Percentiles rank a stretch among this genome's conserved stretches.
phyloP scores from a whole-genome alignment of 139 green algal genomes.

The Closterium sp. region DNA sequence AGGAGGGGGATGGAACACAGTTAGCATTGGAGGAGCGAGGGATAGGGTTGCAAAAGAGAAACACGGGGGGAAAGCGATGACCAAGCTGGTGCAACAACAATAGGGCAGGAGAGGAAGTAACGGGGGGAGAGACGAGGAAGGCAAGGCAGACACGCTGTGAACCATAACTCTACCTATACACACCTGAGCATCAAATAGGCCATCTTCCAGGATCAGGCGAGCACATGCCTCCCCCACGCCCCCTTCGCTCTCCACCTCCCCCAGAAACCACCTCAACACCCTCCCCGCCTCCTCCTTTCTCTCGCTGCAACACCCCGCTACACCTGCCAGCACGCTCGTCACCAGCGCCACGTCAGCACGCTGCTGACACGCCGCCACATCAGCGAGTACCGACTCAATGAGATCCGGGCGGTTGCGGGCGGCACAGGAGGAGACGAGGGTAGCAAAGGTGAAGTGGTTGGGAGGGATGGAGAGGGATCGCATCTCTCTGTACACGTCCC shows the following conservation, averaged over 20 bases:
- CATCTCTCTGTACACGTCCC: not conserved
- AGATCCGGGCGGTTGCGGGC: not conserved
- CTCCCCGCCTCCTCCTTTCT: not conserved
- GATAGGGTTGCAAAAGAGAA: not conserved
- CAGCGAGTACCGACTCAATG: not conserved
- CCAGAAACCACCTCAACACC: not conserved
- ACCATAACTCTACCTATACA: not conserved
- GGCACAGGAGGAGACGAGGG: not conserved
- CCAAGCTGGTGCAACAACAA: no score
- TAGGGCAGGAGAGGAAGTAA: no score
- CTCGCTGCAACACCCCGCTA: not conserved
- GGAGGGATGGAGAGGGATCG: not conserved
- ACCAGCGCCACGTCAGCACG: not conserved
- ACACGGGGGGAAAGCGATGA: not conserved
- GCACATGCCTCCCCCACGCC: not conserved
- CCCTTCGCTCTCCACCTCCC: not conserved
- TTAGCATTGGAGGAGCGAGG: not conserved
- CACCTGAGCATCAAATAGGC: not conserved
- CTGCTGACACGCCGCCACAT: not conserved
- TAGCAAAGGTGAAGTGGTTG: not conserved
- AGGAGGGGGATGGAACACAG: not conserved
- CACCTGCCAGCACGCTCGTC: not conserved
- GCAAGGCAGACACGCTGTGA: no score
- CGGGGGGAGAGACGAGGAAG: no score
- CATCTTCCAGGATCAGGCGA: not conserved